Conservation (phyloP, 768 basidiomycete genomes). For the Scleroderma bovista region DNA sequence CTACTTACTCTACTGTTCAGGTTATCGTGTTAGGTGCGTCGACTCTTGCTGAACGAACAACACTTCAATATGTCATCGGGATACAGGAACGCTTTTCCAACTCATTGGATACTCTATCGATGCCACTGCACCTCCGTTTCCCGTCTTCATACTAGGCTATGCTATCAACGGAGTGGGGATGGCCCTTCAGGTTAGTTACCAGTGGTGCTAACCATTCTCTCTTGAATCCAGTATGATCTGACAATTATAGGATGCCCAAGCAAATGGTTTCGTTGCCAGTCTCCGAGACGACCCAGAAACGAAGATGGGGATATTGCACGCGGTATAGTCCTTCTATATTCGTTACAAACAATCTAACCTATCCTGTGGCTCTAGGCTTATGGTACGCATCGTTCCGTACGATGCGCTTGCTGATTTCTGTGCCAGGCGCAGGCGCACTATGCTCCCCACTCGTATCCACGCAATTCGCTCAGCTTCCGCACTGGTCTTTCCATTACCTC, state of each 20-base stretch:
- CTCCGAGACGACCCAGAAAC: slow-evolving; percentile 32
- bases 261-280: slow-evolving; percentile 40
- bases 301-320: slow-evolving; percentile 40
- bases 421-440: slow-evolving; percentile 60
- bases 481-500: slow-evolving; percentile 80
- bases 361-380: slow-evolving; percentile 12
- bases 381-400: slow-evolving; percentile 22
- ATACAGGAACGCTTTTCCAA: slow-evolving; percentile 25
- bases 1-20: slow-evolving; percentile 8
- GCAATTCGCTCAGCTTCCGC: slow-evolving; percentile 59
- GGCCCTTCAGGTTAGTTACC: slow-evolving; percentile 38
- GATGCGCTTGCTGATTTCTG: neutral
- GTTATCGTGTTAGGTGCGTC: slow-evolving; percentile 25
- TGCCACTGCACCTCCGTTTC: slow-evolving; percentile 41
- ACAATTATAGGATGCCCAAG: slow-evolving; percentile 38
- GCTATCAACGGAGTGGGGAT: slow-evolving; percentile 40
- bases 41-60: neutral
- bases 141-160: slow-evolving; percentile 38
- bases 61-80: neutral
- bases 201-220: neutral
- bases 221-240: neutral
- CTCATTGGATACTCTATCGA: slow-evolving; percentile 31
- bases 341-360: slow-evolving; percentile 1
- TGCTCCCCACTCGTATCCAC: slow-evolving; percentile 73
- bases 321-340: slow-evolving; percentile 31